A percentile compares a stretch with the other conserved stretches of the same genome.
phyloP scores from a whole-genome alignment of 352 stramenopile genomes.

The Globisporangium nunn region DNA sequence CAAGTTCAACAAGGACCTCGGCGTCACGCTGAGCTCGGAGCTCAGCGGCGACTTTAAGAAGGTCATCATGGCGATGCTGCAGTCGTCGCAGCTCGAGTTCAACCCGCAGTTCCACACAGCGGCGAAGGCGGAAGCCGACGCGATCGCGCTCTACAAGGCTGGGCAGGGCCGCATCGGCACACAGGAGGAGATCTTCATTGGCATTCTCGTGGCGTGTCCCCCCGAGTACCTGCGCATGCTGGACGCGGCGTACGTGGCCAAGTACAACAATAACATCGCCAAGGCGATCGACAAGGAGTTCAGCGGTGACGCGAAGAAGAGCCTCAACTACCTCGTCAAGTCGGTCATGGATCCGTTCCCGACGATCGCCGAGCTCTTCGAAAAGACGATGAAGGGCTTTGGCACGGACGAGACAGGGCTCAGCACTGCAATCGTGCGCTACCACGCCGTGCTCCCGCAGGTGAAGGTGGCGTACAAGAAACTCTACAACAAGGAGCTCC shows the following conservation, averaged over 20 bases:
- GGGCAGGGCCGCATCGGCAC: conserved; percentile 66
- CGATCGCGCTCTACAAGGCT: conserved; percentile 64
- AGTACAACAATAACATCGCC: conserved; percentile 76
- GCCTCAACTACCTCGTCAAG: conserved; percentile 50
- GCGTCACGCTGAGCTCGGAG: conserved; percentile 54
- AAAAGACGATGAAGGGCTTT: conserved; percentile 69
- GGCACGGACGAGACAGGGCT: conserved; percentile 53
- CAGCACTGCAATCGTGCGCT: conserved; percentile 52
- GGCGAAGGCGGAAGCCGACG: conserved; percentile 56
- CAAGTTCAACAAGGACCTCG: conserved; percentile 59
- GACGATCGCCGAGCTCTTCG: conserved; percentile 62
- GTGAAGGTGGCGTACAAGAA: conserved; percentile 53
- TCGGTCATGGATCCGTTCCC: conserved; percentile 53
- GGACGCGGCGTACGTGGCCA: conserved; percentile 61
- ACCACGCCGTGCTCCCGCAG: conserved; percentile 42
- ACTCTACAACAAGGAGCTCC: conserved; percentile 48
- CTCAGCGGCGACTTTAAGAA: conserved; percentile 73
- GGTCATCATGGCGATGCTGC: conserved; percentile 64
- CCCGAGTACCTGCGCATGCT: conserved; percentile 61
- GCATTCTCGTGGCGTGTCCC: conserved; percentile 43
- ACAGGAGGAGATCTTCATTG: conserved; percentile 69
- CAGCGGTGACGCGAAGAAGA: conserved; percentile 66
- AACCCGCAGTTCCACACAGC: conserved; percentile 60
- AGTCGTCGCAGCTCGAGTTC: conserved; percentile 39
- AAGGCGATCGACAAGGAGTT: conserved; percentile 81